Evolutionary conservation across 2,329 filamentous ascomycete genomes (phyloP), one percentile per base, ranked within the genome.

Genomic region (Shiraia sp.): DNA sequence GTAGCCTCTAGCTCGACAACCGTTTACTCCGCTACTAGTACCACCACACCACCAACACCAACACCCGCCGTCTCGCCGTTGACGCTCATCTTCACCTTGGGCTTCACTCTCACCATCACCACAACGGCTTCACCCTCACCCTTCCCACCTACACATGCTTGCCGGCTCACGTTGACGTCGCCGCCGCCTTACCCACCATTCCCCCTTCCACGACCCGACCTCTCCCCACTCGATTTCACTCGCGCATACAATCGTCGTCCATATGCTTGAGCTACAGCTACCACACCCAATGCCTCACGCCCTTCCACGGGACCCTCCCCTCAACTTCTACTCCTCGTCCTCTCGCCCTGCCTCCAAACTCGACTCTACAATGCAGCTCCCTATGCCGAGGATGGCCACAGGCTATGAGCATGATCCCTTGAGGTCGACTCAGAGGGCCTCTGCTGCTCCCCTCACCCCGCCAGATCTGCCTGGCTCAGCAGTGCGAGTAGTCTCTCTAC

Each of bases 231-330:
- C 31, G 32, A 30, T 17, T n/a, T n/a, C n/a, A 29, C 36, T 41
- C 30, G 13, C 41, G 32, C 23, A 35, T 29, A 33, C 31, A 40
- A 37, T 47, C 65, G 39, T 47, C 65, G 56, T 50, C 59, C 59
- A 51, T 51, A 70, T 70, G 67, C 65, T 69, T 55, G 65, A 69
- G 60, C 61, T 71, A 67, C 66, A 71, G 53, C 64, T 68, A 24
- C 66, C 66, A 22, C 58, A 59, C 30, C 64, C 67, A 61, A 71
- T 70, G 68, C 66, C 66, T 61, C 65, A 69, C 65, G 65, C 65
- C 51, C 48, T 70, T 39, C 56, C 63, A 26, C 56, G 63, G 54
- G 64, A 66, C 49, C 59, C 51, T 53, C 47, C 65, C 42, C 56
- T 63, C 55, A 59, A 65, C 56, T 56, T 63, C 55, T 65, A 59